Evolutionary conservation across 768 basidiomycete species (phyloP), one percentile per base, ranked within the genome.

Genomic region (Macrocybe gigantea): DNA sequence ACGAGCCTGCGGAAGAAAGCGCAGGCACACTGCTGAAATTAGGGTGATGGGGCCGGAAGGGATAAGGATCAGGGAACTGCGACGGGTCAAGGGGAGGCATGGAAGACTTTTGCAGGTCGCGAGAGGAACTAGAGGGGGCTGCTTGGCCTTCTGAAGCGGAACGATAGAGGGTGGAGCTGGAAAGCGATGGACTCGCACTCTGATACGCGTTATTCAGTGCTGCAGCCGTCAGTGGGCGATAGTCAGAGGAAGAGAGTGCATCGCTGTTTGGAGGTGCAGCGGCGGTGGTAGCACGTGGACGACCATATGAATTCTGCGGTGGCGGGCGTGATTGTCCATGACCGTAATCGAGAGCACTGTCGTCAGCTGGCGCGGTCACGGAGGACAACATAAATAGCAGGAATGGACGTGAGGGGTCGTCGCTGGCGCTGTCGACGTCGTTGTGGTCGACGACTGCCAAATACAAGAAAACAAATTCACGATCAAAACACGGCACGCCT

Each of bases 1-100:
- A 83, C 0, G 89, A 85, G 39, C 79, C 79, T 37, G 78, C 77
- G 4, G 85, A 85, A 2, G 85, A 88, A 46, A 87, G 79, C 11
- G 82, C 71, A 3, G 83, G 83, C 33, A 68, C 65, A 43, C 67
- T 69, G 34, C 70, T 66, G n/a, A 73, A 68, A 46, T 70, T 65
- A 38, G 75, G 67, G 44, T 72, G 79, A 5, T 69, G 77, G 7
- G 71, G 65, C 37, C 79, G 77, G 49, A 76, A 80, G 22, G 84
- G 81, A 65, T 85, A 82, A 15, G 83, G 83, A 63, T 88, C 83
- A 14, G 87, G 84, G 56, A 80, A 85, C 41, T 78, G 80, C 6
- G 77, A 73, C 31, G 83, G 82, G 62, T 87, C 85, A 44, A 78
- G 79, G 44, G 84, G 68, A 7, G 67, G 60, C 51, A 69, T 64